Percentiles rank a stretch among this genome's conserved stretches.
These are phyloP conservation scores for Neurospora pannonica DNA, from an alignment of 495 filamentous ascomycete species.

Conservation along the genomic window DNA sequence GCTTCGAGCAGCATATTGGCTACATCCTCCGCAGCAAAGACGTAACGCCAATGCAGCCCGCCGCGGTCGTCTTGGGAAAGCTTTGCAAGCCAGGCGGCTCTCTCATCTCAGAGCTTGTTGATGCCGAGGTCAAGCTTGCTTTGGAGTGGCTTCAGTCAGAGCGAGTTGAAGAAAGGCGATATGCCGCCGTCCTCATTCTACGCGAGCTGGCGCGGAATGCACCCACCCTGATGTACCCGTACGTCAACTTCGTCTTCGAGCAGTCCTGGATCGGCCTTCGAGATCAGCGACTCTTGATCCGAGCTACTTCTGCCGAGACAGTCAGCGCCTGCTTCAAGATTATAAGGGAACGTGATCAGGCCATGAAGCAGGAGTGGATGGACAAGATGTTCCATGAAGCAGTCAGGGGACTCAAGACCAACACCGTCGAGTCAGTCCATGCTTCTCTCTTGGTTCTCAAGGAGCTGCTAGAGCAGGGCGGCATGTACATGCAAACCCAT, in stretches of 20 bases:
- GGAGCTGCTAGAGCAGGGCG: constrained; percentile 82
- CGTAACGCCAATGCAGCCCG: constrained; percentile 73
- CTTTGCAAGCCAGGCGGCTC: constrained; percentile 88
- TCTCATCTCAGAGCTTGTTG: constrained; percentile 89
- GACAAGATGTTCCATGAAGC: constrained; percentile 78
- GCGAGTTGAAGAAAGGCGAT: constrained; percentile 80
- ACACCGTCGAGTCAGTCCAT: constrained; percentile 76
- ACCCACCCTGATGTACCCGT: constrained; percentile 86
- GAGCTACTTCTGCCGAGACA: constrained; percentile 81
- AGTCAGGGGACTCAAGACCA: constrained; percentile 62
- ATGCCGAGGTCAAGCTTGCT: constrained; percentile 89
- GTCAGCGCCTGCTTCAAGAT: constrained; percentile 90
- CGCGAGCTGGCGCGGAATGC: constrained; percentile 84
- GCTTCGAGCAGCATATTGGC: constrained; percentile 84
- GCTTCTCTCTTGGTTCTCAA: constrained; percentile 85
- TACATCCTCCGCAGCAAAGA: constrained; percentile 83
- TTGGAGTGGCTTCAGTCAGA: constrained; percentile 96
- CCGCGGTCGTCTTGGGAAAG: constrained; percentile 77
- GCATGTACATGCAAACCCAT: constrained; percentile 96
- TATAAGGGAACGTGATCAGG: constrained; percentile 79
- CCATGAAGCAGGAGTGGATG: constrained; percentile 78
- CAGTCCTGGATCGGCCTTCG: constrained; percentile 90
- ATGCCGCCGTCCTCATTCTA: constrained; percentile 82
- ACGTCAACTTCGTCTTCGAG: constrained; percentile 82
- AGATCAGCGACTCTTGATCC: constrained; percentile 81